These are phyloP conservation scores for Yamadazyma olivae DNA, from an alignment of 805 yeast species.

Conservation along the genomic window DNA sequence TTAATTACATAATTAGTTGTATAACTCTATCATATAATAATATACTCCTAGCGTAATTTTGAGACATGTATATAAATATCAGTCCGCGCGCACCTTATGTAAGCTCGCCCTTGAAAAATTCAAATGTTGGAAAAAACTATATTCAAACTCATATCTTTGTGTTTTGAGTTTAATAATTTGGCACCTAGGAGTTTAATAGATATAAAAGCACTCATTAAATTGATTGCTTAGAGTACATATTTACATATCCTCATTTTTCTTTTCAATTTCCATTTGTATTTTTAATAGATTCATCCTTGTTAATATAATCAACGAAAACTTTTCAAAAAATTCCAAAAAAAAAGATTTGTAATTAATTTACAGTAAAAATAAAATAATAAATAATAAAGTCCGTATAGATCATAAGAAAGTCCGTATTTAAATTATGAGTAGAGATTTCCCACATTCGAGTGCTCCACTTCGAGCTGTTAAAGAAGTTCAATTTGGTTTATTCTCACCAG, in stretches of 20 bases:
- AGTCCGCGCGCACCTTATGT: conserved; percentile 7
- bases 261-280: conserved; percentile 7
- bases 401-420: background rate
- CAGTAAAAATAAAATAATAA: no score
- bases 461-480: conserved; percentile 98
- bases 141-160: background rate
- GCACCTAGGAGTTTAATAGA: background rate
- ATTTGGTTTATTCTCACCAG: conserved; percentile 97
- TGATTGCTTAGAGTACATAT: conserved; percentile 20
- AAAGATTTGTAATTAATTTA: conserved; percentile 8
- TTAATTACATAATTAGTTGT: background rate
- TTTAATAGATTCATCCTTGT: conserved; percentile 9
- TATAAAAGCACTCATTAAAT: conserved; percentile 27
- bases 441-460: conserved; percentile 97
- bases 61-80: conserved; percentile 5
- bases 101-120: conserved; percentile 8
- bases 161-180: background rate
- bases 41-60: conserved; percentile 7
- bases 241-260: conserved; percentile 1
- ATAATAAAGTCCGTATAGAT: no score
- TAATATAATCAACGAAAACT: conserved; percentile 1
- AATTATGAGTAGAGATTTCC: conserved; percentile 53
- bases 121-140: conserved; percentile 1
- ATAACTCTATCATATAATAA: background rate
- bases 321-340: conserved; percentile 12